Base-by-base conservation (phyloP, 1,284 basidiomycete species). In the Neotropicomus parvogracilis region DNA sequence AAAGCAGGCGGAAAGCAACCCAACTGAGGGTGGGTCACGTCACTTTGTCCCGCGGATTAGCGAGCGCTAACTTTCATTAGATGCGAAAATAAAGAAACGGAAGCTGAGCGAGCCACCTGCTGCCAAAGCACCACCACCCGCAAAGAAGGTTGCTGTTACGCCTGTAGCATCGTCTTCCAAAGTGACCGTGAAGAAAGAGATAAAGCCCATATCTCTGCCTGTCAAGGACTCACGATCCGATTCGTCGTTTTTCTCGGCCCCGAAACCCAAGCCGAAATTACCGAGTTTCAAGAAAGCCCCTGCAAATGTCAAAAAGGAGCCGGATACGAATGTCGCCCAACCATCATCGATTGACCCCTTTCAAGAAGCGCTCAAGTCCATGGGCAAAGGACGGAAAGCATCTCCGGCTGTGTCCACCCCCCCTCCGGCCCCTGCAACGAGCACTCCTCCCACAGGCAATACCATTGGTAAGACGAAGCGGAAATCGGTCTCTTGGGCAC, bases 191-290 rank as follows among this genome's bases (percentile, higher is more conserved):
- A 79, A 77, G 65, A 79, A 73, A 54, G 77, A 77, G 57, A 37
- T 53, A 3, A 74, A 71, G 52, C 68, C 73, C 19, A 38, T 64
- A 3, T 69, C 69, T 32, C 52, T 73, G 2, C 71, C 75, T 0
- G 76, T 80, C 43, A 88, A 88, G 64, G 85, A 85, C 54, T 83
- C 86, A 14, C 85, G 88, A 67, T 82, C 86, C 13, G 88, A 91
- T 64, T 83, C 83, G 33, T 88, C 85, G 2, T 91, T 91, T 68
- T 91, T 91, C 67, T 89, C 87, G 45, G 83, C 84, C 35, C 83
- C 87, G 7, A 89, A 89, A 62, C 77, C 81, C n/a, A 89, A 88
- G 60, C 78, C 83, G 33, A 86, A 82, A 65, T 71, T 90, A 21
- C 88, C 87, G 7, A 86, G 78, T 48, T 90, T 90, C 73, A 89